Conservation (phyloP, 2,329 filamentous ascomycete species). For the Thielaviopsis populi region DNA sequence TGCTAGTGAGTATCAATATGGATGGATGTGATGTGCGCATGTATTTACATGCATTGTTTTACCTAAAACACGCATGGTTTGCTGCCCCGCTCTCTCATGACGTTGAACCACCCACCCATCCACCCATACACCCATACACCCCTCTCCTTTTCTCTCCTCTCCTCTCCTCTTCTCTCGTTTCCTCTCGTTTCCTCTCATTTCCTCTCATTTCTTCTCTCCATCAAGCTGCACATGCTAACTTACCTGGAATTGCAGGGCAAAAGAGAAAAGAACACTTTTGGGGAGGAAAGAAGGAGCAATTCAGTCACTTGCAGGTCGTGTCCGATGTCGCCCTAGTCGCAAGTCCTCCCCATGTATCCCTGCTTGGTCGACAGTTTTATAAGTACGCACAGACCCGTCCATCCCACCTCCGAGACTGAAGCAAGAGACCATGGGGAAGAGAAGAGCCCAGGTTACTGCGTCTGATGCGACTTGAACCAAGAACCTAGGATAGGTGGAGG, state of each 20-base stretch:
- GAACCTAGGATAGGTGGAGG: neutral
- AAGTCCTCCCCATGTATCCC: slow-evolving; percentile 1
- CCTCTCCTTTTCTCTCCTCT: too few relatives aligned
- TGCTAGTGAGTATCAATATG: too few relatives aligned
- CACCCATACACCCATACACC: too few relatives aligned
- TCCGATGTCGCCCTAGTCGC: slow-evolving; percentile 5
- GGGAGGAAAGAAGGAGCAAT: neutral
- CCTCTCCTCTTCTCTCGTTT: too few relatives aligned
- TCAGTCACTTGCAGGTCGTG: slow-evolving; percentile 1
- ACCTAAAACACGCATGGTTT: slow-evolving; percentile 3
- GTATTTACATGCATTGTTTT: neutral
- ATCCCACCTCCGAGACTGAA: neutral
- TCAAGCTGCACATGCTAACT: neutral
- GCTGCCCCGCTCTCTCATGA: neutral
- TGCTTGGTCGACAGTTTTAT: neutral
- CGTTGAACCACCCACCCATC: neutral
- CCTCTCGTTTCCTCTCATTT: too few relatives aligned
- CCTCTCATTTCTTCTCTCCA: too few relatives aligned
- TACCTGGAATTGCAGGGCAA: neutral
- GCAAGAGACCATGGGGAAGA: neutral
- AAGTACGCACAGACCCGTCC: slow-evolving; percentile 2
- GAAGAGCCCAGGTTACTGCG: neutral
- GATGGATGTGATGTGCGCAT: neutral
- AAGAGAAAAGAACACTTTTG: neutral
- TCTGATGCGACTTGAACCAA: neutral